Evolutionary conservation across 352 stramenopile genomes (phyloP).

Genomic region (Blastocystis sp.): DNA sequence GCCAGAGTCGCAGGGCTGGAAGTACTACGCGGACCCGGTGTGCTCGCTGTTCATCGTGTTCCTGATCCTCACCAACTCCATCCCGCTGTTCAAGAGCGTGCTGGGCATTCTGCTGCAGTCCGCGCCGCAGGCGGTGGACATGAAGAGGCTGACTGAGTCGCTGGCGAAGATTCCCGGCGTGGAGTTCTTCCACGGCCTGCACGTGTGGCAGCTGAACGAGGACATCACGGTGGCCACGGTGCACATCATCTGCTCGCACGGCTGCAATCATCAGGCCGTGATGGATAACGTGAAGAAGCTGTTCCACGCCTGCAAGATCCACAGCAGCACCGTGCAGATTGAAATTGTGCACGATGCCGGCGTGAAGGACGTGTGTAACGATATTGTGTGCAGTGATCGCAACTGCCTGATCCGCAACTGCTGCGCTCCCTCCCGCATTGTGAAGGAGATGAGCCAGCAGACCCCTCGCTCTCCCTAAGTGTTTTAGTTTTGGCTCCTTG

Average conservation of each 20-base stretch:
- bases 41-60: slow-evolving; percentile 82
- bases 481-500: slow-evolving; percentile 16
- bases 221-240: slow-evolving; percentile 40
- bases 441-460: background rate
- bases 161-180: slow-evolving; percentile 6
- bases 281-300: slow-evolving; percentile 66
- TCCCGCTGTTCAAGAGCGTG: slow-evolving; percentile 69
- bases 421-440: background rate
- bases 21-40: slow-evolving; percentile 76
- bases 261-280: slow-evolving; percentile 58
- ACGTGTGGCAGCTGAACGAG: slow-evolving; percentile 69
- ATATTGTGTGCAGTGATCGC: slow-evolving; percentile 67
- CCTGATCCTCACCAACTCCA: slow-evolving; percentile 76
- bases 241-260: slow-evolving; percentile 44
- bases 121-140: slow-evolving; percentile 39
- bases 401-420: slow-evolving; percentile 60
- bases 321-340: slow-evolving; percentile 59
- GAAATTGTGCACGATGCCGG: slow-evolving; percentile 26
- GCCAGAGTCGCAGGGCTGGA: slow-evolving; percentile 73
- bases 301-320: slow-evolving; percentile 50
- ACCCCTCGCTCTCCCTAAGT: background rate
- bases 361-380: slow-evolving; percentile 34
- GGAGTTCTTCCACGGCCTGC: slow-evolving; percentile 53
- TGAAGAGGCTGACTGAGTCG: slow-evolving; percentile 36
- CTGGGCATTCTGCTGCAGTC: slow-evolving; percentile 49